A percentile compares a stretch with the other conserved stretches of the same genome.
phyloP scores from a whole-genome alignment of 2,329 filamentous ascomycete species.

The Stylonectria norvegica region DNA sequence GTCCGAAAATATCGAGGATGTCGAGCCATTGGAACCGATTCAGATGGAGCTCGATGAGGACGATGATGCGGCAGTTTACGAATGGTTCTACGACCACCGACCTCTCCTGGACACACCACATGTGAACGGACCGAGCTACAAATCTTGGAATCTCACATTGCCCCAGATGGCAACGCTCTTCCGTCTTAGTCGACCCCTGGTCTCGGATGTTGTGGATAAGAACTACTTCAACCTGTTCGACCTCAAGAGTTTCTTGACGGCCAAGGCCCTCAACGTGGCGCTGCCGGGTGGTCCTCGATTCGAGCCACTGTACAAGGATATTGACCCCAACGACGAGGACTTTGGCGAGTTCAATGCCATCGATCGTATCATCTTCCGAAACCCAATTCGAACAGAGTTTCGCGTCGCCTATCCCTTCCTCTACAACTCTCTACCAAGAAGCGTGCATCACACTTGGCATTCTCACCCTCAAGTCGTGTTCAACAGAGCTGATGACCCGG shows the following conservation, averaged over 20 bases:
- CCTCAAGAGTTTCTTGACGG: constrained; percentile 88
- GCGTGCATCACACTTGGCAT: constrained; percentile 90
- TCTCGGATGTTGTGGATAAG: constrained; percentile 89
- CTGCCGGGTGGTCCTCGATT: constrained; percentile 97
- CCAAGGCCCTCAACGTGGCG: constrained; percentile 94
- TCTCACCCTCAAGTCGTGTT: constrained; percentile 93
- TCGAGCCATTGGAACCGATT: constrained; percentile 94
- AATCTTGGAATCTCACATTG: constrained; percentile 86
- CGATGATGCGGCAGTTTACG: constrained; percentile 85
- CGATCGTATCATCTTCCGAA: constrained; percentile 96
- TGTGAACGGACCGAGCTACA: constrained; percentile 96
- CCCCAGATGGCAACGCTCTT: constrained; percentile 96
- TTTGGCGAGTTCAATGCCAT: constrained; percentile 99
- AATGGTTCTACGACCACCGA: constrained; percentile 97
- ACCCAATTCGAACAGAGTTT: constrained; percentile 91
- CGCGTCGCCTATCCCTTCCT: constrained; percentile 91
- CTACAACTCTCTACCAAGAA: constrained; percentile 93
- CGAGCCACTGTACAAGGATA: constrained; percentile 96
- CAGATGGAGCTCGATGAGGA: constrained; percentile 97
- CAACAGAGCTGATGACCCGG: constrained; percentile 79
- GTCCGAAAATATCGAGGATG: constrained; percentile 98
- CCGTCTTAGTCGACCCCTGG: constrained; percentile 81
- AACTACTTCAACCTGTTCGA: constrained; percentile 99
- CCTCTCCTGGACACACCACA: constrained; percentile 88
- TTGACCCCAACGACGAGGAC: constrained; percentile 97